phyloP scores from a whole-genome alignment of 2,329 filamentous ascomycete species.

The Periconia macrospinosa region DNA sequence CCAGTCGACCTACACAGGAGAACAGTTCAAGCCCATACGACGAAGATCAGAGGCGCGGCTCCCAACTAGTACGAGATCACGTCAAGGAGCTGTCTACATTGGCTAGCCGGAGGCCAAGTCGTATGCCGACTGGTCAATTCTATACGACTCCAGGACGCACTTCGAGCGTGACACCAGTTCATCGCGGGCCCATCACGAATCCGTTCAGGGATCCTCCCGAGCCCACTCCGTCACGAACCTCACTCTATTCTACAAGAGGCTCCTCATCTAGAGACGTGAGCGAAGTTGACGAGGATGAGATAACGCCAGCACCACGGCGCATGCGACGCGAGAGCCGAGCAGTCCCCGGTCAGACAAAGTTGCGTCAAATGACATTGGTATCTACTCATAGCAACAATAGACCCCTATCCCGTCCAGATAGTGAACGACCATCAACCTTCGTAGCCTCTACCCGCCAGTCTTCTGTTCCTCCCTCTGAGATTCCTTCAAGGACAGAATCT shows the following conservation, averaged over 20 bases:
- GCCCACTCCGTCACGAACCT: too few species aligned
- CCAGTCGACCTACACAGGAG: too few species aligned
- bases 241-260: too few species aligned
- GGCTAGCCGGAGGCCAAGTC: neutral
- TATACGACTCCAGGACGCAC: constrained; percentile 24
- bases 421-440: constrained; percentile 11
- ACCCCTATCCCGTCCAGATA: constrained; percentile 20
- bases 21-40: too few species aligned
- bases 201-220: neutral
- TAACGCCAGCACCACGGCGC: constrained; percentile 9
- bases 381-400: constrained; percentile 20
- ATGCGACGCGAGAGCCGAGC: constrained; percentile 26
- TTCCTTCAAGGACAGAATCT: constrained; percentile 5
- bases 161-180: constrained; percentile 25
- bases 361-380: constrained; percentile 38
- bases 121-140: constrained; percentile 8
- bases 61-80: too few species aligned
- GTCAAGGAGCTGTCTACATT: too few species aligned
- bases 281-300: too few species aligned
- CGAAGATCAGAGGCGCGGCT: too few species aligned
- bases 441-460: constrained; percentile 17
- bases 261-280: too few species aligned
- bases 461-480: constrained; percentile 10
- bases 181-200: constrained; percentile 4
- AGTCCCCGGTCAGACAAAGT: constrained; percentile 37